Evolutionary conservation across 441 rosid genomes (phyloP).

Genomic region (Corymbia citriodora): DNA sequence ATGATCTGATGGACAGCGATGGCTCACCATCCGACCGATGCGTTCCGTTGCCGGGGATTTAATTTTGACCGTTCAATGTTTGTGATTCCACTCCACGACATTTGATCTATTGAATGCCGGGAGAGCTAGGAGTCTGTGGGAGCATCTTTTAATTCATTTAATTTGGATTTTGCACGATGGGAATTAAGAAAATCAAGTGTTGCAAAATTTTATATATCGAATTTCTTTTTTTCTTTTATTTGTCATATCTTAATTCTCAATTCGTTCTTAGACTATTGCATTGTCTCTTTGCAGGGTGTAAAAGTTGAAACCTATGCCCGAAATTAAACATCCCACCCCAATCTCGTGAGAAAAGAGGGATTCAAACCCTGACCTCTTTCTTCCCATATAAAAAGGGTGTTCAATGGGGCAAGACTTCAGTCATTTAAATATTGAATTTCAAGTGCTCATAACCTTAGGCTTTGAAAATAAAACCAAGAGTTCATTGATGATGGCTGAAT

Average conservation of each 20-base stretch:
- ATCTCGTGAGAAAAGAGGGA: no score
- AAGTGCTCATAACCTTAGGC: neutral
- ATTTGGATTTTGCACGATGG: neutral
- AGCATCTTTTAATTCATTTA: neutral
- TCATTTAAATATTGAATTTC: neutral
- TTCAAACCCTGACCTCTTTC: no score
- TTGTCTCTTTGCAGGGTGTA: no score
- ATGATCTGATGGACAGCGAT: neutral
- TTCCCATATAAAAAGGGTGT: no score
- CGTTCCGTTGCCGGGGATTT: neutral
- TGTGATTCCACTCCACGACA: neutral
- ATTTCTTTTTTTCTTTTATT: no score
- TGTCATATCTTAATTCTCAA: no score
- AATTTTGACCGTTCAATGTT: neutral
- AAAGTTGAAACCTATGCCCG: no score
- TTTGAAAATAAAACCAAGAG: neutral
- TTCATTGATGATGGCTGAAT: neutral
- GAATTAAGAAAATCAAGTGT: neutral
- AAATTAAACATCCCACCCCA: no score
- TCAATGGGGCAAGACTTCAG: no score
- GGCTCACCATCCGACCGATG: neutral
- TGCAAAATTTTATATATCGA: neutral
- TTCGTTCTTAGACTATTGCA: no score
- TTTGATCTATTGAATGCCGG: neutral
- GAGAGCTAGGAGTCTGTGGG: neutral